Evolutionary conservation across 345 rosid species (phyloP).

Genomic region (Citrus medica): DNA sequence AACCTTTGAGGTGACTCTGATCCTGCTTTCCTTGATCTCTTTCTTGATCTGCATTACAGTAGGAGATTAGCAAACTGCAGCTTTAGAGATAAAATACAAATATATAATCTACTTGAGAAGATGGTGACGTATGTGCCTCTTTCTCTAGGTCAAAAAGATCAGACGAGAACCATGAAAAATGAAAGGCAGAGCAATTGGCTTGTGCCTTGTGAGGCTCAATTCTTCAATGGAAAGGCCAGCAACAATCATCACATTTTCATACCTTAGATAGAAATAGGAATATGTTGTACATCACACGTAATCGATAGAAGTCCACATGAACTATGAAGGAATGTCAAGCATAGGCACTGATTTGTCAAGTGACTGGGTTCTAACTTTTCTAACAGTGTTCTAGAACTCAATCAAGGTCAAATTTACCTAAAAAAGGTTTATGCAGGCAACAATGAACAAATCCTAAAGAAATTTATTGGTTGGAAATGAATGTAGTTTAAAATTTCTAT

Average conservation of each 20-base stretch:
- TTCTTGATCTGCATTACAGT: constrained; percentile 58
- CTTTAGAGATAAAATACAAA: neutral
- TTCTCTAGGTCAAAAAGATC: neutral
- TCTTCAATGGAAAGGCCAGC: neutral
- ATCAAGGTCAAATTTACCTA: neutral
- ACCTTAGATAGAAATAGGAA: neutral
- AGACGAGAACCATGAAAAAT: neutral
- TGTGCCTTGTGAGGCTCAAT: neutral
- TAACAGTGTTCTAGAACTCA: neutral
- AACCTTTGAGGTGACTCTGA: constrained; percentile 84
- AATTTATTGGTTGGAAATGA: neutral
- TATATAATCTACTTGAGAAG: neutral
- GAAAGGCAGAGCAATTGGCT: neutral
- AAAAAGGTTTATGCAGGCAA: neutral
- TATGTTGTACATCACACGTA: neutral
- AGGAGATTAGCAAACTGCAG: constrained; percentile 1
- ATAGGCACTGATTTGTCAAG: neutral
- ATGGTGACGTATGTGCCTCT: neutral
- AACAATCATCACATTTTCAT: neutral
- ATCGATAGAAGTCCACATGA: neutral
- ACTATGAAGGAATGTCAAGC: neutral
- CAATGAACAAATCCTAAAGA: neutral
- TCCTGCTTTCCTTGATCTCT: constrained; percentile 87
- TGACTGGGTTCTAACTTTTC: neutral
- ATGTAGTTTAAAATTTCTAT: neutral